A percentile compares a stretch with the other conserved stretches of the same genome.
These are phyloP conservation scores for Rhodotorula sp. DNA, from an alignment of 1,284 basidiomycete genomes.

Conservation along the genomic window DNA sequence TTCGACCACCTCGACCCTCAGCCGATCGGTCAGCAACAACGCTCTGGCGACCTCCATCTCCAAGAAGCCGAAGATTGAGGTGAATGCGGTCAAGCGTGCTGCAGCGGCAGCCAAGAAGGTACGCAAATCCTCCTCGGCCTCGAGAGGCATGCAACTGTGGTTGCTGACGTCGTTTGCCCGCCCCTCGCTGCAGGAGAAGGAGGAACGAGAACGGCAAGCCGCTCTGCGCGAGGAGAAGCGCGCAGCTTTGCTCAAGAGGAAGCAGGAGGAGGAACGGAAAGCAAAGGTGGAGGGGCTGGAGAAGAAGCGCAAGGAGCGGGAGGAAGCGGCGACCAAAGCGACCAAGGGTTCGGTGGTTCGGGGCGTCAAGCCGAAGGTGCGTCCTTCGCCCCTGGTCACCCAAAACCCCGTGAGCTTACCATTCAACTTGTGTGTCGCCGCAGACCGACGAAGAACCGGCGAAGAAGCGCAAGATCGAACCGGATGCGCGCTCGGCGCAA, in stretches of 20 bases:
- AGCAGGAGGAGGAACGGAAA: conserved; percentile 52
- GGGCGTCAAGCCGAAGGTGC: conserved; percentile 23
- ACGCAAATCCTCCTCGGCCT: conserved; percentile 12
- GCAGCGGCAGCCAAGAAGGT: conserved; percentile 83
- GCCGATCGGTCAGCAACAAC: conserved; percentile 18
- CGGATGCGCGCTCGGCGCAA: conserved; percentile 17
- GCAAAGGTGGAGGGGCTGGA: conserved; percentile 44
- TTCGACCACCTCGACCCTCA: conserved; percentile 22
- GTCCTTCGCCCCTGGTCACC: background rate
- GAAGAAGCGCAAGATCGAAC: conserved; percentile 51
- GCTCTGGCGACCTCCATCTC: conserved; percentile 44
- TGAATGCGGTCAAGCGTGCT: conserved; percentile 79
- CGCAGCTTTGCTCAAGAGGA: conserved; percentile 60
- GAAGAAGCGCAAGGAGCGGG: conserved; percentile 49
- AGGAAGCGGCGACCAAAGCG: conserved; percentile 41
- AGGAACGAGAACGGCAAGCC: conserved; percentile 75
- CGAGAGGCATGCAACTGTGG: background rate
- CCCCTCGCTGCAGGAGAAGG: conserved; percentile 66
- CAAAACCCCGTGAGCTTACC: background rate
- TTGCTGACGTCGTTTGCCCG: background rate
- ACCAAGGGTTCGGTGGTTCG: conserved; percentile 19
- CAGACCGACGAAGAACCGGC: conserved; percentile 48
- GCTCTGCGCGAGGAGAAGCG: conserved; percentile 70
- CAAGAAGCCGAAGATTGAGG: conserved; percentile 51
- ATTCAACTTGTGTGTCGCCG: background rate